phyloP scores from a whole-genome alignment of 768 basidiomycete species.

The Basidioascus undulatus region DNA sequence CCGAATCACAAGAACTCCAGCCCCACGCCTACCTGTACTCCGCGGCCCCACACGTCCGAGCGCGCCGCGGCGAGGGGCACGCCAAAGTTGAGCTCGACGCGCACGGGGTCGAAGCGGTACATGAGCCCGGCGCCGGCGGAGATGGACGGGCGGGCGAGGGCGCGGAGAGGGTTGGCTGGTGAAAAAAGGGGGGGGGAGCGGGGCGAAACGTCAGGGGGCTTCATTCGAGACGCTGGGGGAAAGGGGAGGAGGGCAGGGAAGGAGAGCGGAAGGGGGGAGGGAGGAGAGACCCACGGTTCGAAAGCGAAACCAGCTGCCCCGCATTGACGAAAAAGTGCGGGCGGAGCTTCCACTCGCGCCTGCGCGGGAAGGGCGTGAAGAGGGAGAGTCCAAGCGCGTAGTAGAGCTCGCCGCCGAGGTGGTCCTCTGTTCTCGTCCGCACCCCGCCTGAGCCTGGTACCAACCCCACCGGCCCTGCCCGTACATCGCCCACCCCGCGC shows the following conservation, averaged over 20 bases:
- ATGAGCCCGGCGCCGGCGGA: slow-evolving; percentile 63
- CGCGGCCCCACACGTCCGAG: slow-evolving; percentile 41
- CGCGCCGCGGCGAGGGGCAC: slow-evolving; percentile 47
- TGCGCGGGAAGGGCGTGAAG: slow-evolving; percentile 45
- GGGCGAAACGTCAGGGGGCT: not conserved
- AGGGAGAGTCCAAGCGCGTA: slow-evolving; percentile 56
- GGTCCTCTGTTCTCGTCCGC: slow-evolving; percentile 32
- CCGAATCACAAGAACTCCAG: slow-evolving; percentile 38
- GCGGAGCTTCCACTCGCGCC: slow-evolving; percentile 60
- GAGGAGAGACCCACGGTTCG: slow-evolving; percentile 27
- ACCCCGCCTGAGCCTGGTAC: too few species aligned
- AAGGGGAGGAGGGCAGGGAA: slow-evolving; percentile 6
- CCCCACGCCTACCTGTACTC: slow-evolving; percentile 59
- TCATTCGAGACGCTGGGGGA: slow-evolving; percentile 12
- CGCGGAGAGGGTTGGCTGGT: slow-evolving; percentile 17
- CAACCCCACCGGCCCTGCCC: too few species aligned
- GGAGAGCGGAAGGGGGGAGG: slow-evolving; percentile 1
- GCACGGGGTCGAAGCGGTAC: slow-evolving; percentile 55
- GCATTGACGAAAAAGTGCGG: slow-evolving; percentile 58
- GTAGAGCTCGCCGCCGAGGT: slow-evolving; percentile 55
- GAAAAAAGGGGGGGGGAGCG: not conserved
- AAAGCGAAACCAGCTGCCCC: slow-evolving; percentile 43
- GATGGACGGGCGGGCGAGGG: slow-evolving; percentile 32
- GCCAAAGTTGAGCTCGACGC: slow-evolving; percentile 74
- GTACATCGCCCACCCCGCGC: too few species aligned